Percentiles rank a stretch among this genome's conserved stretches.
Evolutionary conservation across 2,329 filamentous ascomycete species (phyloP).

Genomic region (Colletotrichum sojae): DNA sequence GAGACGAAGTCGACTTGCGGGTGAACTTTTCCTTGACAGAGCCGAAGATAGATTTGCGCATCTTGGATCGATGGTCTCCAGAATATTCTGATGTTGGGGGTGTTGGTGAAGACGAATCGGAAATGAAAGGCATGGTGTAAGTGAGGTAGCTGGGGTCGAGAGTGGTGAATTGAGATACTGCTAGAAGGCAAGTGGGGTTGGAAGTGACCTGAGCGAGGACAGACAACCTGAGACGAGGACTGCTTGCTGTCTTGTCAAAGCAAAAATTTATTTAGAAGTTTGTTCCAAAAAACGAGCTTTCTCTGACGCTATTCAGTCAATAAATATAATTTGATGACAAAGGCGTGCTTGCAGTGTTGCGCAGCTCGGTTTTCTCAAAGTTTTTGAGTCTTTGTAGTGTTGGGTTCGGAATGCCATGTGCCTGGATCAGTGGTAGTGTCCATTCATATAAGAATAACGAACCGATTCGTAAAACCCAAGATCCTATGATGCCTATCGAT

Average conservation of each 20-base stretch:
- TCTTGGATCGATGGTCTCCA: background rate
- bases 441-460: background rate
- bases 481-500: too few species aligned
- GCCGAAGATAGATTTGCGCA: slow-evolving; percentile 48
- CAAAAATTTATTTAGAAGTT: too few species aligned
- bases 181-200: background rate
- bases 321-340: background rate
- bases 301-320: background rate
- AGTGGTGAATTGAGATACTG: slow-evolving; percentile 19
- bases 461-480: background rate
- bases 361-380: background rate
- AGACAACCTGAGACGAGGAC: background rate
- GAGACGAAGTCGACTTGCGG: slow-evolving; percentile 43
- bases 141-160: background rate
- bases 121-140: slow-evolving; percentile 28
- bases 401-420: background rate
- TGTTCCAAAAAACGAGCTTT: background rate
- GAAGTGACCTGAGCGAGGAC: too few species aligned
- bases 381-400: background rate
- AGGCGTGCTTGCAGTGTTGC: background rate
- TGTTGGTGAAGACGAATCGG: slow-evolving; percentile 4
- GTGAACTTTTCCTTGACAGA: slow-evolving; percentile 53
- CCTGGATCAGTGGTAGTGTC: background rate
- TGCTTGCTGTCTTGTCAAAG: too few species aligned
- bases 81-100: background rate